Base-by-base conservation (phyloP, 2,329 filamentous ascomycete species). In the Chaetomium sp. region DNA sequence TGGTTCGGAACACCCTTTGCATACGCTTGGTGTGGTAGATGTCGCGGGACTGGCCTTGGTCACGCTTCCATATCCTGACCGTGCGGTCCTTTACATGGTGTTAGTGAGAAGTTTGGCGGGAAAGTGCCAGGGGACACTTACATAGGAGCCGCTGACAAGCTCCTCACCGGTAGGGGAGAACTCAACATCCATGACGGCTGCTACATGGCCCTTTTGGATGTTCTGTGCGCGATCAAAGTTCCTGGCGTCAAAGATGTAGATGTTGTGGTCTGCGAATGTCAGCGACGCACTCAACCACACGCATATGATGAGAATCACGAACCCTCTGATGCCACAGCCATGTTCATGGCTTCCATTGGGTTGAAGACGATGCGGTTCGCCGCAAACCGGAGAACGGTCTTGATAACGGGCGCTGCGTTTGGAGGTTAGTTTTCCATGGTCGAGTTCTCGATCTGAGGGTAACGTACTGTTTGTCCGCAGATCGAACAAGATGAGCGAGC, bases 1-100 rank as follows among this genome's bases (percentile, higher is more conserved):
- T 83, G 48, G 85, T 85, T 8, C 87, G 86, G 75, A 95, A 66
- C 8, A 65, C 61, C 47, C 63, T 83, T 76, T 97, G 92, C 92
- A 96, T 96, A 61, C 94, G 85, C 74, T 96, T 95, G 14, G 94
- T 97, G 76, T 97, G 91, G 73, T 97, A 99, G 49, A 96, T 85
- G 68, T 99, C 94, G 64, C 91, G 81, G 11, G 88, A 91, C 72
- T 94, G 89, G 32, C 92, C 92, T 59, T 86, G 77, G 61, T 86
- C 82, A 55, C 88, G 81, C 68, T 84, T 84, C 88, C 91, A 97
- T 49, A 97, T 76, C 50, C 94, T 84, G 52, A 99, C 79, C 4
- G 90, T 96, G 59, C 91, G 85, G 68, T 95, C 89, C 68, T 91
- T 91, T 11, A 38, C 6, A 14, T 8, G 8, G 5, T 8, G 11